Evolutionary conservation across 2,329 filamentous ascomycete species (phyloP).

Genomic region (Nectriaceae sp.): DNA sequence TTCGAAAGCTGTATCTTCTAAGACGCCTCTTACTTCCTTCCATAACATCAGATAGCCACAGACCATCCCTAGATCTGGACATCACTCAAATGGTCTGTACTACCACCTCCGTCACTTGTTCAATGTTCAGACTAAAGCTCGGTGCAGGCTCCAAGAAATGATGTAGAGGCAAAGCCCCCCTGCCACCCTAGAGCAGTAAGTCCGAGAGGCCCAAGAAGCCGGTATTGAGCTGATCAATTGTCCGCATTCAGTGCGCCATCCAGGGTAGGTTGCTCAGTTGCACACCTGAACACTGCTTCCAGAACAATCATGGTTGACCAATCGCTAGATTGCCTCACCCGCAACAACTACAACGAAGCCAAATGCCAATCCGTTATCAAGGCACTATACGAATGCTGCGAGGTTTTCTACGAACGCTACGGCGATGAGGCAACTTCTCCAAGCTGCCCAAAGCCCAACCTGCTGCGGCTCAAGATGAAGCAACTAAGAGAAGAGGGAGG

Average conservation of each 20-base stretch:
- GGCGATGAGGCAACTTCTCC: constrained; percentile 76
- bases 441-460: constrained; percentile 81
- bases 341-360: constrained; percentile 81
- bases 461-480: constrained; percentile 83
- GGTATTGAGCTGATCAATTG: background rate
- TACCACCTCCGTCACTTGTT: background rate
- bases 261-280: constrained; percentile 61
- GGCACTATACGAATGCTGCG: constrained; percentile 91
- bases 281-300: background rate
- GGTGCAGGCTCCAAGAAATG: constrained; percentile 56
- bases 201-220: constrained; percentile 2
- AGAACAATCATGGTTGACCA: background rate
- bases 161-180: constrained; percentile 73
- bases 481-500: constrained; percentile 57
- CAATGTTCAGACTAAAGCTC: background rate
- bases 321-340: constrained; percentile 75
- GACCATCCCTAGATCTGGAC: background rate
- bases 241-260: constrained; percentile 72
- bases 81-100: background rate
- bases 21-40: background rate
- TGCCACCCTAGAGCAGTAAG: constrained; percentile 84
- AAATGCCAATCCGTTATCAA: constrained; percentile 79
- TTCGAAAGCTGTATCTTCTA: background rate
- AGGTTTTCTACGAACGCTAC: constrained; percentile 78
- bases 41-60: background rate